Percentiles rank a stretch among this genome's conserved stretches.
Conservation (phyloP, 2,329 filamentous ascomycete species). For the Gaeumannomyces sp. region DNA sequence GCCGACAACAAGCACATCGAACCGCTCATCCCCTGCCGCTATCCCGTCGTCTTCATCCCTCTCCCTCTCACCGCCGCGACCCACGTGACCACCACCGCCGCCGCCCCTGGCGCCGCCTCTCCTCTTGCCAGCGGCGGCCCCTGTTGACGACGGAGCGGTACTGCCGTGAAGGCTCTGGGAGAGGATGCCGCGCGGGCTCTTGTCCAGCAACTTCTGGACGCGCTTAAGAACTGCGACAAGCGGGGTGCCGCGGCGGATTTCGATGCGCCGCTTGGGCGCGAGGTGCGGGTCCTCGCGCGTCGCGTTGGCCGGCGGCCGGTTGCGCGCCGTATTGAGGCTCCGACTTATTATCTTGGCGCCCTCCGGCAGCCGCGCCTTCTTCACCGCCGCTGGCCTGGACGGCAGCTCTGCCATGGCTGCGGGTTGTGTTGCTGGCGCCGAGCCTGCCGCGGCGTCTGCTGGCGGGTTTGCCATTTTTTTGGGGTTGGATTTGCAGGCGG, state of each 20-base stretch:
- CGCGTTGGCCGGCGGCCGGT: conserved; percentile 18
- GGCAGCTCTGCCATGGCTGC: neutral
- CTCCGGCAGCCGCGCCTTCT: conserved; percentile 25
- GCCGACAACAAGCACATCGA: conserved; percentile 7
- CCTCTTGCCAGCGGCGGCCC: conserved; percentile 33
- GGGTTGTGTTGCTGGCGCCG: neutral
- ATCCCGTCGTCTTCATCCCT: conserved; percentile 24
- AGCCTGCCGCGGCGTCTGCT: neutral
- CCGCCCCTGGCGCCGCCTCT: conserved; percentile 21
- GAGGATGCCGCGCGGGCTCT: conserved; percentile 37
- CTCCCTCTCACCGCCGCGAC: neutral
- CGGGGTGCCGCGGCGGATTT: conserved; percentile 58
- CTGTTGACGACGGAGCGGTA: conserved; percentile 38
- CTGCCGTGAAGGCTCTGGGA: conserved; percentile 40
- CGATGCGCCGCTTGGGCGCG: conserved; percentile 37
- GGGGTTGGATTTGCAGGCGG: neutral
- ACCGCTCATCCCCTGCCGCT: conserved; percentile 9
- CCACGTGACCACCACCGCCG: conserved; percentile 47
- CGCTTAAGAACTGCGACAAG: conserved; percentile 64
- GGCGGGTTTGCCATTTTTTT: neutral
- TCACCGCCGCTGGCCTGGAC: conserved; percentile 21
- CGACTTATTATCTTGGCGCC: conserved; percentile 14
- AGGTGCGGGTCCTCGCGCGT: conserved; percentile 12
- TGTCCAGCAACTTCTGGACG: conserved; percentile 55
- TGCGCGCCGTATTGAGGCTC: conserved; percentile 17